Evolutionary conservation across 352 stramenopile species (phyloP).

Genomic region (Globisporangium nunn): DNA sequence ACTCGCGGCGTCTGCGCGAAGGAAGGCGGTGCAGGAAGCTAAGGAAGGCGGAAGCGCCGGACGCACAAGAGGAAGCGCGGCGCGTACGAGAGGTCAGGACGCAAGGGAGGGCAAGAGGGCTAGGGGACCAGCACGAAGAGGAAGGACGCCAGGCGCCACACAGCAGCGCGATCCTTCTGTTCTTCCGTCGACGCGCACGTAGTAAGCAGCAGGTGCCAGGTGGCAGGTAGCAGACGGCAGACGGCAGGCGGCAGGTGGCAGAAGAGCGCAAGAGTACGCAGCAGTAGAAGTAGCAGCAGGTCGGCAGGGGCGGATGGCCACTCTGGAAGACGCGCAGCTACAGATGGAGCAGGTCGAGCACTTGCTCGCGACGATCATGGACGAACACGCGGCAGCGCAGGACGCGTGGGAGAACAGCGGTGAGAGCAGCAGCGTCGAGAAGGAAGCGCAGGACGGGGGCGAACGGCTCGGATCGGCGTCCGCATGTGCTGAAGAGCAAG

Average conservation of each 20-base stretch:
- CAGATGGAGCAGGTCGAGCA: slow-evolving; percentile 15
- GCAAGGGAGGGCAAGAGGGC: background rate
- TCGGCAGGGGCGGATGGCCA: background rate
- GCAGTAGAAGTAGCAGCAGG: background rate
- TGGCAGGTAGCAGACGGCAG: background rate
- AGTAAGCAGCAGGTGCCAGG: background rate
- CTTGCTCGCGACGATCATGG: slow-evolving; percentile 15
- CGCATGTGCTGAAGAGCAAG: background rate
- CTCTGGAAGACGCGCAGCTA: slow-evolving; percentile 1
- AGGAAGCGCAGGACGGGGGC: no score
- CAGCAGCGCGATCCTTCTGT: background rate
- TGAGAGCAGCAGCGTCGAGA: background rate
- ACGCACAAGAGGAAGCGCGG: background rate
- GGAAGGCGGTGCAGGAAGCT: no score
- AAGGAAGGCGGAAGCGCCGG: no score
- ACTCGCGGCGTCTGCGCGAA: no score
- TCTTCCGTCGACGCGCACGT: background rate
- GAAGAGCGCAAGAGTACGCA: no score
- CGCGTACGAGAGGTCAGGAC: background rate
- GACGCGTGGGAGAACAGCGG: background rate
- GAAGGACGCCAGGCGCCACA: background rate
- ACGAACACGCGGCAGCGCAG: slow-evolving; percentile 5
- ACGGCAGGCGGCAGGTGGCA: background rate
- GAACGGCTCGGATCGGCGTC: no score
- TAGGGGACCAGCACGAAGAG: background rate